Evolutionary conservation across 225 moss, liverwort and hornwort genomes (phyloP).

Genomic region (Bryoerythrophyllum caledonicum): DNA sequence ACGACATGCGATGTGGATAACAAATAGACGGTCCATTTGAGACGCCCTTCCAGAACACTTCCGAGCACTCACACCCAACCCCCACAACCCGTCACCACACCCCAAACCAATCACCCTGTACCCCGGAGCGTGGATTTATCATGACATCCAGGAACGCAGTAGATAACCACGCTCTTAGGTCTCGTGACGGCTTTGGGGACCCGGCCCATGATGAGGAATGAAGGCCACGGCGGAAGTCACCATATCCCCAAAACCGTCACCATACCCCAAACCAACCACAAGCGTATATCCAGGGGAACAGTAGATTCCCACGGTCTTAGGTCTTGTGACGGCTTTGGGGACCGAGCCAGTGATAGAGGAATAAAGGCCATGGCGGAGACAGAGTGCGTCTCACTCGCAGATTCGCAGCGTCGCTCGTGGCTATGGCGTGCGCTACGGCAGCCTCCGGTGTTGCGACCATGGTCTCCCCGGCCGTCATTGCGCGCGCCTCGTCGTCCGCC

Average conservation of each 20-base stretch:
- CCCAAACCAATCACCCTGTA: not conserved
- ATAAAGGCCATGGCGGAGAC: not conserved
- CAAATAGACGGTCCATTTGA: conserved; percentile 3
- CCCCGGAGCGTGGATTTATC: too few relatives aligned
- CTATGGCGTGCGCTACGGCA: conserved; percentile 50
- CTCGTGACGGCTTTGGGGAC: too few relatives aligned
- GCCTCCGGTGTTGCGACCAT: conserved; percentile 33
- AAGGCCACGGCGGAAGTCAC: too few relatives aligned
- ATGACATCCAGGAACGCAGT: too few relatives aligned
- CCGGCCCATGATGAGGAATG: too few relatives aligned
- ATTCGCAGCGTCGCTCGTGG: not conserved
- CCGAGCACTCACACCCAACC: not conserved
- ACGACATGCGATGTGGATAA: conserved; percentile 1
- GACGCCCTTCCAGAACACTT: not conserved
- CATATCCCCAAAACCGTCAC: too few relatives aligned
- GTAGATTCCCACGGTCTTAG: not conserved
- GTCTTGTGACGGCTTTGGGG: not conserved
- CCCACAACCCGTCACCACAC: not conserved
- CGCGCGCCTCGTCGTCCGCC: conserved; percentile 23
- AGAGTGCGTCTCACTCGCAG: not conserved
- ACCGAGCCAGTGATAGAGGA: not conserved
- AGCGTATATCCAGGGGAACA: too few relatives aligned
- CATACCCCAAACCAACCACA: too few relatives aligned
- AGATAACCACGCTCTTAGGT: too few relatives aligned
- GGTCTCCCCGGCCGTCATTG: conserved; percentile 20